Conservation (phyloP, 495 filamentous ascomycete genomes). For the Podospora pseudoanserina region DNA sequence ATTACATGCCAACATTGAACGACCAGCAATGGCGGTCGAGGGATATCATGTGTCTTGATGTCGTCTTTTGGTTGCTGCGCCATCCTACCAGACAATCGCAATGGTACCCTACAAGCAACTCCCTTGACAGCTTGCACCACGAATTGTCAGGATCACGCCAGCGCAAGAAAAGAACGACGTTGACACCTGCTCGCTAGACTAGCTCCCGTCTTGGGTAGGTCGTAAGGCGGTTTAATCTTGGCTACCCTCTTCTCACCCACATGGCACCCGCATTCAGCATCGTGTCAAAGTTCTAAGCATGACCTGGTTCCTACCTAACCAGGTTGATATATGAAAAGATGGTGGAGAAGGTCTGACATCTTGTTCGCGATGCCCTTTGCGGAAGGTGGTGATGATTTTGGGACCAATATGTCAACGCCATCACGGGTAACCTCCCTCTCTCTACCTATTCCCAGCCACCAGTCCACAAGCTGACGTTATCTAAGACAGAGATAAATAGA, state of each 20-base stretch:
- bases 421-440: background rate
- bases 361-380: background rate
- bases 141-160: no score
- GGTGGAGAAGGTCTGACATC: background rate
- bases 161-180: background rate
- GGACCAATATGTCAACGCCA: background rate
- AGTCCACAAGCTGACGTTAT: background rate
- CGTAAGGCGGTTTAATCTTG: background rate
- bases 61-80: background rate
- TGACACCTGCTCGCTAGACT: background rate
- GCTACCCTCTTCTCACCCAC: background rate
- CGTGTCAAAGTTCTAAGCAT: no score
- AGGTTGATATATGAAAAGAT: background rate
- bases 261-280: no score
- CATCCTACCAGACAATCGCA: background rate
- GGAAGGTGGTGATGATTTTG: background rate
- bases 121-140: background rate
- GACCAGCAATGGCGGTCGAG: background rate
- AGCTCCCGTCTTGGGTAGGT: background rate
- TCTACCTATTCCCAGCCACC: background rate
- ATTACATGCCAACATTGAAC: background rate
- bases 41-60: background rate
- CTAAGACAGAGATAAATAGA: constrained; percentile 1
- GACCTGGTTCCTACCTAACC: no score
- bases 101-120: background rate